Conservation (phyloP, 1,284 basidiomycete species). For the Leucoagaricus sp. region DNA sequence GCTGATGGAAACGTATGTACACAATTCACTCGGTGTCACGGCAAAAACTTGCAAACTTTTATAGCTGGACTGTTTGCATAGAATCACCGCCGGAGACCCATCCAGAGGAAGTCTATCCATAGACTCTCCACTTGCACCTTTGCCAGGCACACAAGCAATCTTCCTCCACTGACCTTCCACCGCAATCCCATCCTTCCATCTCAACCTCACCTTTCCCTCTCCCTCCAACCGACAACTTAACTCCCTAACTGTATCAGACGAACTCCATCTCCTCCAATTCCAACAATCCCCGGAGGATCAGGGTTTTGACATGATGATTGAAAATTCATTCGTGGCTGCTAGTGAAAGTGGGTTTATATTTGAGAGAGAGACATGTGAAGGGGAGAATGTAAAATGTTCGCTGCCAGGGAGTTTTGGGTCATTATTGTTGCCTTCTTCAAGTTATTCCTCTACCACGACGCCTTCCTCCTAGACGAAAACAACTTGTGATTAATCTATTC, state of each 20-base stretch:
- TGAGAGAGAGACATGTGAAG: too few species aligned
- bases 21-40: not conserved
- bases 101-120: constrained; percentile 72
- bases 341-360: constrained; percentile 58
- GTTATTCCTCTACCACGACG: too few species aligned
- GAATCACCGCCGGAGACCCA: constrained; percentile 79
- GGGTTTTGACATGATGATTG: constrained; percentile 24
- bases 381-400: constrained; percentile 24
- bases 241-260: constrained; percentile 15
- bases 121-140: constrained; percentile 61
- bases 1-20: constrained; percentile 27
- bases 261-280: not conserved
- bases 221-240: not conserved
- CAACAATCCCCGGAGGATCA: not conserved
- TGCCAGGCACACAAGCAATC: constrained; percentile 57
- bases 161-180: constrained; percentile 9
- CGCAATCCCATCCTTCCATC: not conserved
- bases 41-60: not conserved
- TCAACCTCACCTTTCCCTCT: too few species aligned
- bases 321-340: constrained; percentile 47
- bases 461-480: too few species aligned
- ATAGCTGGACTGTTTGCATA: constrained; percentile 50
- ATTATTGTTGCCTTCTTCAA: not conserved
- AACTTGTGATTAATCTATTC: too few species aligned
- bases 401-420: constrained; percentile 52